phyloP scores from a whole-genome alignment of 441 rosid species.

The Theobroma grandiflorum region DNA sequence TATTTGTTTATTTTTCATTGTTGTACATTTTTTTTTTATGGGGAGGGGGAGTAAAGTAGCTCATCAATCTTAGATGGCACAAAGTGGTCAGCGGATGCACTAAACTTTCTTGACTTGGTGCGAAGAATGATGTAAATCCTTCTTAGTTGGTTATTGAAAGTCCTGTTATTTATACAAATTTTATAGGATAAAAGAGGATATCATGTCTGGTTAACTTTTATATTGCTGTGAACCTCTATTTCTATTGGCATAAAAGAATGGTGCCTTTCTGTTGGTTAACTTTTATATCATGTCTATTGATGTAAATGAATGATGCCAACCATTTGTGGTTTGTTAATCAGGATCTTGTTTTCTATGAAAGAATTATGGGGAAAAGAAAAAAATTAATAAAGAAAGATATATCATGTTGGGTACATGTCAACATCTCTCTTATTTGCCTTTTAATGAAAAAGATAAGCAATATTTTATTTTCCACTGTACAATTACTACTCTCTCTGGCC shows the following conservation, averaged over 20 bases:
- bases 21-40: neutral
- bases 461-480: slow-evolving; percentile 6
- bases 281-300: neutral
- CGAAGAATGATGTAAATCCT: neutral
- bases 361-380: neutral
- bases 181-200: neutral
- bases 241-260: too few relatives aligned
- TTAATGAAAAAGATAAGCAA: slow-evolving; percentile 4
- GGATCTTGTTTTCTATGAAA: neutral
- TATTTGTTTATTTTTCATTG: neutral
- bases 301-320: neutral
- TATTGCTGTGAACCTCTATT: too few relatives aligned
- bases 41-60: neutral
- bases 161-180: neutral
- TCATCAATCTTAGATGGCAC: neutral
- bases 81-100: neutral
- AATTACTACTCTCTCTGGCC: neutral
- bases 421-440: neutral
- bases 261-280: too few relatives aligned
- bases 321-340: neutral
- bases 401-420: neutral
- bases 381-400: neutral
- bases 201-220: too few relatives aligned
- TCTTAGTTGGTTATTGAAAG: neutral
- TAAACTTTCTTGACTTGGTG: neutral